Evolutionary conservation across 2,329 filamentous ascomycete genomes (phyloP), one percentile per base, ranked within the genome.

Genomic region (Botryotinia narcissicola): DNA sequence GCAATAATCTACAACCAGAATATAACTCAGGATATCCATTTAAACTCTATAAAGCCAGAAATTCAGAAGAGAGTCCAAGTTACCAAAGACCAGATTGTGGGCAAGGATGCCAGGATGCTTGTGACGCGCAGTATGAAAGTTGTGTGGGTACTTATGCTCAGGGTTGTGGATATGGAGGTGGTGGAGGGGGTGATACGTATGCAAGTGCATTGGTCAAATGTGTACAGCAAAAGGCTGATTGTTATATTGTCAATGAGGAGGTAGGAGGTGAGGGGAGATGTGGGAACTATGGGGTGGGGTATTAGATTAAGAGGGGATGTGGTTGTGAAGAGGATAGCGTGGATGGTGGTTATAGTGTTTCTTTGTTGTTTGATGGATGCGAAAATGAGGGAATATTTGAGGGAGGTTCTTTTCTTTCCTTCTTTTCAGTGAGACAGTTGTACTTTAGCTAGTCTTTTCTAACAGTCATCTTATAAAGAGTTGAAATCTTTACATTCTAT

Each of bases 51-150:
- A 85, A 78, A 20, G 80, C 84, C 69, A 76, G 81, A 62, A 81
- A 87, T 76, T 83, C 81, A 74, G 75, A 73, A 72, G 81, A 82
- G 35, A 88, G 86, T 81, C 81, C 81, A 29, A 82, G 83, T 32
- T 89, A 86, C 80, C 73, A 79, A 20, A 83, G 84, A 74, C 73
- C 71, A 44, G 74, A 81, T 67, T 81, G 81, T 76, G 74, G 76
- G 62, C 79, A 81, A 75, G 87, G 84, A 69, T 89, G 87, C 78
- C 78, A 81, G 70, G 86, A 87, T 75, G 86, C 87, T 44, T 89
- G 87, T 82, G 83, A 85, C 80, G 81, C 82, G 70, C 87, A 89
- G 82, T 87, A 84, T 79, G 78, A 84, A 51, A 80, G 84, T 71
- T 89, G 87, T 79, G 77, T 83, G 37, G 79, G 79, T 59, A 84